Evolutionary conservation across 345 rosid species (phyloP), one percentile per base, ranked within the genome.

Genomic region (Salix arbutifolia): DNA sequence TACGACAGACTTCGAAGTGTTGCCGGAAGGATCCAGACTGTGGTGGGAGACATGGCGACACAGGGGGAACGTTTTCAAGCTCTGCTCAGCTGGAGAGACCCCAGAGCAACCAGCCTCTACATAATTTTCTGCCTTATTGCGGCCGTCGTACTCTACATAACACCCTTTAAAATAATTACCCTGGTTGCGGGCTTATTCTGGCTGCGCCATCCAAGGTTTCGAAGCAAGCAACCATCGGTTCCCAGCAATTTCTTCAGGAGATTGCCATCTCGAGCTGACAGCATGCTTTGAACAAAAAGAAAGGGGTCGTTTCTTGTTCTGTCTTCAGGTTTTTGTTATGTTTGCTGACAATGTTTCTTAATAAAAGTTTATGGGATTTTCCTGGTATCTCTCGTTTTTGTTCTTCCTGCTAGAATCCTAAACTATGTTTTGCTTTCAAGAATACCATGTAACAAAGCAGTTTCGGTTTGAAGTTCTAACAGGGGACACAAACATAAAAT

Each of bases 11-110:
- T 81, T 26, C 30, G 84, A 46, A 77, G 84, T 66, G 77, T 81
- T 52, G 84, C 84, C 2, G 84, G 78, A 33, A 77, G 84, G 78
- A 77, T 81, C 48, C 84, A 81, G 26, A 81, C 84, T 9, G 84
- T 81, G 53, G 78, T 81, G 4, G 84, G 84, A 21, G 84, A 81
- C 31, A 73, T 81, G n/a, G 84, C 84, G 17, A 81, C 84, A n/a
- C 84, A 81, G 58, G 84, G 78, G 64, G 84, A 81, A 40, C 69
- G 84, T 67, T 76, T 81, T 28, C 78, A 74, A 70, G 74, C 72
- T 69, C 71, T 81, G 18, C 81, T 81, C 19, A 77, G 84, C 78
- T 81, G 84, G 84, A 77, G 84, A 74, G 84, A 81, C 71, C 69
- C 84, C 11, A 77, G 84, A 66, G 84, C 84, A 42, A 81, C 84